Percentiles rank a stretch among this genome's conserved stretches.
Evolutionary conservation across 805 yeast species (phyloP).

Genomic region (Scheffersomyces stipitis): DNA sequence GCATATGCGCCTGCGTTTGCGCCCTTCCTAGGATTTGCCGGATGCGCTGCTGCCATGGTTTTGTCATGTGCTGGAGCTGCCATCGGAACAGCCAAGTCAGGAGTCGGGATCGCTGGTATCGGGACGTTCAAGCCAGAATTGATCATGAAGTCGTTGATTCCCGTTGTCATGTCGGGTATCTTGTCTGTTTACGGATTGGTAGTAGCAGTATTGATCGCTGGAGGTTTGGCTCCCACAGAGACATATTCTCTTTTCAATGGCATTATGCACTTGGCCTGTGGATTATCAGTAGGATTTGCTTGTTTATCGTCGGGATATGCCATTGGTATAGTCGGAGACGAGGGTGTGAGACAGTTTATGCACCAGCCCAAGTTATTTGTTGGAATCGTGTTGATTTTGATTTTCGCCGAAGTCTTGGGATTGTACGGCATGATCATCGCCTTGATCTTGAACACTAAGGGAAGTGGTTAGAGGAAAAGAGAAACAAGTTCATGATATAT

Average conservation of each 20-base stretch:
- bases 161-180: constrained; percentile 98
- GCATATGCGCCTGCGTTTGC: constrained; percentile 90
- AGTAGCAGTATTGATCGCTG: constrained; percentile 93
- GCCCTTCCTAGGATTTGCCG: constrained; percentile 97
- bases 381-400: constrained; percentile 84
- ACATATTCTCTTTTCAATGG: constrained; percentile 89
- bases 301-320: constrained; percentile 97
- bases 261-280: constrained; percentile 97
- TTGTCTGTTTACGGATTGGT: constrained; percentile 95
- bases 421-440: constrained; percentile 95
- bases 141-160: constrained; percentile 92
- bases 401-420: constrained; percentile 90
- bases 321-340: constrained; percentile 91
- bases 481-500: no score
- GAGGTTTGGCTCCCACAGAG: constrained; percentile 75
- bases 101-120: constrained; percentile 96
- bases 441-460: constrained; percentile 86
- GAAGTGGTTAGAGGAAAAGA: no score
- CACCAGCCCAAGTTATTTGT: constrained; percentile 87
- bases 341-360: constrained; percentile 85
- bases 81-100: constrained; percentile 96
- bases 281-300: constrained; percentile 93
- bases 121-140: constrained; percentile 97
- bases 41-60: constrained; percentile 91
- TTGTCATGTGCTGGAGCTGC: constrained; percentile 98